Conservation (phyloP, 2,329 filamentous ascomycete species). For the Colletotrichum sp. region DNA sequence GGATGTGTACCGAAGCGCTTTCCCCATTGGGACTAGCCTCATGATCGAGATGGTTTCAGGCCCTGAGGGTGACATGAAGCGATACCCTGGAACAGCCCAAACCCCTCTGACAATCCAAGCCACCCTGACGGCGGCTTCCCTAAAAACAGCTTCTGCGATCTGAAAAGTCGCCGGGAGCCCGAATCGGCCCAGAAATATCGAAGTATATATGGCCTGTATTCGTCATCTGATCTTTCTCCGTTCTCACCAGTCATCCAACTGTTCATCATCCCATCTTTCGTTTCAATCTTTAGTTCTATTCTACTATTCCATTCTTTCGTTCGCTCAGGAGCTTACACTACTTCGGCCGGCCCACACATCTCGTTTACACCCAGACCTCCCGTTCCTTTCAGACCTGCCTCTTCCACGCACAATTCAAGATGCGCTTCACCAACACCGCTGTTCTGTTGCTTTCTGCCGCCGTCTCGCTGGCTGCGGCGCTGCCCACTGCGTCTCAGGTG, state of each 20-base stretch:
- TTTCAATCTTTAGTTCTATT: neutral
- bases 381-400: neutral
- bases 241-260: neutral
- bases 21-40: neutral
- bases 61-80: neutral
- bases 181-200: rapidly evolving
- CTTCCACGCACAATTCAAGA: neutral
- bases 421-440: neutral
- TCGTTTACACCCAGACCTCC: neutral
- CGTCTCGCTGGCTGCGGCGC: neutral
- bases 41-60: neutral
- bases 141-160: neutral
- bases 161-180: neutral
- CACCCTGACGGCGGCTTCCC: neutral
- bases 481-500: neutral
- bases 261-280: neutral
- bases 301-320: neutral
- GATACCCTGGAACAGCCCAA: neutral
- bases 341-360: neutral
- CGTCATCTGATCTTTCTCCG: neutral
- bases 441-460: neutral
- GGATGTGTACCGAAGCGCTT: neutral
- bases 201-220: neutral
- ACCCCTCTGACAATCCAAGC: neutral
- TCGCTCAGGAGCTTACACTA: neutral